phyloP scores from a whole-genome alignment of 768 basidiomycete genomes.

The Tricholoma bakamatsutake region DNA sequence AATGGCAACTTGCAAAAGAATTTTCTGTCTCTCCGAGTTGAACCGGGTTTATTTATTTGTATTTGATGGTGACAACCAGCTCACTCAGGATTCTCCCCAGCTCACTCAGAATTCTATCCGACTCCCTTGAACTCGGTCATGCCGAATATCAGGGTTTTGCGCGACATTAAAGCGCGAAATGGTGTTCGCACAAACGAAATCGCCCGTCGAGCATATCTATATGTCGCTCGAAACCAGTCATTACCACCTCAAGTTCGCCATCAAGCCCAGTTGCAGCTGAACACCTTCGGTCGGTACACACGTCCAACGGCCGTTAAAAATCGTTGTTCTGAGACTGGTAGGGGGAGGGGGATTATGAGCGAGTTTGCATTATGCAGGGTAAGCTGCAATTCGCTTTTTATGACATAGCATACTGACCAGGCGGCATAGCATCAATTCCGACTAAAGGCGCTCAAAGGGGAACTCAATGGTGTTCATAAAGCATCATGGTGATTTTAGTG shows the following conservation, averaged over 20 bases:
- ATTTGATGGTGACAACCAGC: not conserved
- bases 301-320: constrained; percentile 88
- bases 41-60: constrained; percentile 18
- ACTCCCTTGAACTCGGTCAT: constrained; percentile 17
- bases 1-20: not conserved
- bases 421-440: constrained; percentile 79
- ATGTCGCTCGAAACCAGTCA: constrained; percentile 87
- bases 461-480: constrained; percentile 84
- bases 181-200: constrained; percentile 75
- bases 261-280: constrained; percentile 91
- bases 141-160: constrained; percentile 49
- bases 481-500: constrained; percentile 74
- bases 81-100: not conserved
- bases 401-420: not conserved
- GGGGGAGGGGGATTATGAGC: constrained; percentile 82
- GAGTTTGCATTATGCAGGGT: constrained; percentile 87
- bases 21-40: constrained; percentile 22
- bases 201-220: constrained; percentile 83
- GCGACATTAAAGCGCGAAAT: constrained; percentile 74
- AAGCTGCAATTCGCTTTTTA: constrained; percentile 14
- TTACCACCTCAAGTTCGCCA: constrained; percentile 87
- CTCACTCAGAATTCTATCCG: not conserved
- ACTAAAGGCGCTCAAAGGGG: constrained; percentile 71
- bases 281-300: constrained; percentile 77
- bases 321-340: constrained; percentile 79